Evolutionary conservation across 176 grass and related monocot species (phyloP).

Genomic region (Raddia distichophylla): DNA sequence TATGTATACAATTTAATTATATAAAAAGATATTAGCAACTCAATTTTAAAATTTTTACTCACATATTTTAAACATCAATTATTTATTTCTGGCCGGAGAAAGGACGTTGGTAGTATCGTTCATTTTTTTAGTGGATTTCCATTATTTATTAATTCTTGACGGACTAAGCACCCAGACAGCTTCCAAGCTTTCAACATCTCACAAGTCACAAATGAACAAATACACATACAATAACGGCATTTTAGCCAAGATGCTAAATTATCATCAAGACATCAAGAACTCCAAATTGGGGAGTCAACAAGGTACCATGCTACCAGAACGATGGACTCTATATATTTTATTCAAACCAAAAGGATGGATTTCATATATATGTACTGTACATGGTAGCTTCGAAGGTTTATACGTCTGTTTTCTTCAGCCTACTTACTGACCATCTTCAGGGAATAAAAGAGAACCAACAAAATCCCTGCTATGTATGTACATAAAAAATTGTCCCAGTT

Average conservation of each 20-base stretch:
- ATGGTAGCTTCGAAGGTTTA: conserved; percentile 1
- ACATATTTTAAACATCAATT: too few relatives aligned
- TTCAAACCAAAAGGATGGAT: too few relatives aligned
- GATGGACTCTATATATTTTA: not conserved
- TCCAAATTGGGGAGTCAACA: not conserved
- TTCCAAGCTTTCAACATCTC: too few relatives aligned
- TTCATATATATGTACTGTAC: not conserved
- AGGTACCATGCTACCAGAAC: not conserved
- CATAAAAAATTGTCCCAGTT: conserved; percentile 43
- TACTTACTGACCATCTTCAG: conserved; percentile 19
- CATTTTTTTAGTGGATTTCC: too few relatives aligned
- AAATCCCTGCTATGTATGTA: conserved; percentile 25
- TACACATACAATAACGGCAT: not conserved
- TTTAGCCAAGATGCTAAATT: not conserved
- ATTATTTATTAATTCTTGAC: too few relatives aligned
- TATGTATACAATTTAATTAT: too few relatives aligned
- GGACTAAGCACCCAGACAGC: too few relatives aligned
- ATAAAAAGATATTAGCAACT: too few relatives aligned
- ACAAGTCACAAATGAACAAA: too few relatives aligned
- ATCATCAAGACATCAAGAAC: not conserved
- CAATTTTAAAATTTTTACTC: too few relatives aligned
- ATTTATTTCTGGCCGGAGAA: too few relatives aligned
- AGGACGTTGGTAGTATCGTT: too few relatives aligned
- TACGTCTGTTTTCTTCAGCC: conserved; percentile 22
- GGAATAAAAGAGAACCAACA: not conserved